Conservation (phyloP, 2,329 filamentous ascomycete species). For the Orbilia quercus region DNA sequence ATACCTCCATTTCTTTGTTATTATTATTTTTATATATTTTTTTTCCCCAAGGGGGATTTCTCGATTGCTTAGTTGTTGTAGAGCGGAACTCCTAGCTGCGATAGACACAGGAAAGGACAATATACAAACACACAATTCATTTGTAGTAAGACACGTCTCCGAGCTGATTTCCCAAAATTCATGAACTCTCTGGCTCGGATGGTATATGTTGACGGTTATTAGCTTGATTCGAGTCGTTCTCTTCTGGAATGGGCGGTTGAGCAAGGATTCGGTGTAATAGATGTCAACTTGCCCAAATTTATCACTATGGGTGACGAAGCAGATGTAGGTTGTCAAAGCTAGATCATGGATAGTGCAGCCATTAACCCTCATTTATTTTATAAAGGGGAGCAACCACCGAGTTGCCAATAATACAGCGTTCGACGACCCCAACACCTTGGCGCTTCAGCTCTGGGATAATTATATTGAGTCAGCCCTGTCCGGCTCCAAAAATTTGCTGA, state of each 20-base stretch:
- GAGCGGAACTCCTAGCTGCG: constrained; percentile 39
- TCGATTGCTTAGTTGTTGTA: constrained; percentile 11
- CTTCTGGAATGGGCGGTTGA: constrained; percentile 86
- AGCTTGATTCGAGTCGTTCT: constrained; percentile 83
- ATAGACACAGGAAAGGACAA: constrained; percentile 70
- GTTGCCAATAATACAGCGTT: constrained; percentile 10
- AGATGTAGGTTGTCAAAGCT: constrained; percentile 68
- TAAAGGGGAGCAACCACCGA: constrained; percentile 65
- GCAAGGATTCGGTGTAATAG: constrained; percentile 85
- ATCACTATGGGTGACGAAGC: constrained; percentile 69
- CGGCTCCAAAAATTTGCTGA: not conserved
- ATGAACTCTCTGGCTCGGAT: constrained; percentile 59
- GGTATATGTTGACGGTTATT: constrained; percentile 59
- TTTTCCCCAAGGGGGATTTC: too few relatives aligned
- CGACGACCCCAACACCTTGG: constrained; percentile 35
- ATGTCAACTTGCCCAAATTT: constrained; percentile 87
- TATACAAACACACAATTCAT: constrained; percentile 84
- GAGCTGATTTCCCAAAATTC: too few relatives aligned
- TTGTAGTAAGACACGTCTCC: constrained; percentile 74
- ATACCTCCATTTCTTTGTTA: too few relatives aligned
- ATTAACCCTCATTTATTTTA: constrained; percentile 2
- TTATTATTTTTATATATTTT: too few relatives aligned
- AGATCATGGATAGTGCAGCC: constrained; percentile 62
- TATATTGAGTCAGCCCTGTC: constrained; percentile 77
- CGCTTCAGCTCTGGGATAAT: constrained; percentile 92